Evolutionary conservation across 208 protist species (phyloP).

Genomic region (Hexamita inflata): DNA sequence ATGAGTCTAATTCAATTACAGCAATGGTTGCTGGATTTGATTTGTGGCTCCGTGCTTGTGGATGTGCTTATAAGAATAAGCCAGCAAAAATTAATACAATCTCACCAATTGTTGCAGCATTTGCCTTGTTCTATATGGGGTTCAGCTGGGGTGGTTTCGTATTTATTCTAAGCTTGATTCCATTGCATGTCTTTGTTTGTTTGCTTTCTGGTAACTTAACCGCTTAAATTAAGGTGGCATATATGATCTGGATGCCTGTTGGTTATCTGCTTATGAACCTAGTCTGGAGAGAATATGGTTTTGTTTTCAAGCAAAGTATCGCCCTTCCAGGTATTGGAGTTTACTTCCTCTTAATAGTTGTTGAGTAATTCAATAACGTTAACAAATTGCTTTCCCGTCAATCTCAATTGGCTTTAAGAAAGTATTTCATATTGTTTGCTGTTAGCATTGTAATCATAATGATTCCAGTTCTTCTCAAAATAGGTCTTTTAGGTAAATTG

Average conservation of each 20-base stretch:
- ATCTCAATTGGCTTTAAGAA: conserved; percentile 42
- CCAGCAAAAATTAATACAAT: conserved; percentile 27
- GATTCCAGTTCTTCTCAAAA: conserved; percentile 24
- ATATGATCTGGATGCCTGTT: conserved; percentile 74
- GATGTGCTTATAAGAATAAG: conserved; percentile 42
- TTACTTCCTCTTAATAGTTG: conserved; percentile 59
- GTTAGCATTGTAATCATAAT: conserved; percentile 26
- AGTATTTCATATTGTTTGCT: conserved; percentile 23
- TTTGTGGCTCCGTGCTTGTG: conserved; percentile 61
- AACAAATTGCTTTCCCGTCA: conserved; percentile 41
- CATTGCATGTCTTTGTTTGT: conserved; percentile 66
- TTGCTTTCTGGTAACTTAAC: conserved; percentile 65
- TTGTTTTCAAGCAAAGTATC: conserved; percentile 71
- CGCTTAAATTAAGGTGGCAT: conserved; percentile 66
- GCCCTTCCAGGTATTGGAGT: conserved; percentile 71
- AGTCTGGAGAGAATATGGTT: conserved; percentile 68
- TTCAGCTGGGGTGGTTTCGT: conserved; percentile 88
- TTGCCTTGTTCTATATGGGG: conserved; percentile 69
- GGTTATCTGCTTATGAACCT: conserved; percentile 75
- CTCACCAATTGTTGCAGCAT: conserved; percentile 50
- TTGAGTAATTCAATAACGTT: conserved; percentile 52
- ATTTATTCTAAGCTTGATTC: conserved; percentile 88
- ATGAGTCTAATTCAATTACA: conserved; percentile 87
- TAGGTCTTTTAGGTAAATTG: conserved; percentile 40
- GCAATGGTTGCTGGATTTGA: conserved; percentile 63